A percentile compares a stretch with the other conserved stretches of the same genome.
These are phyloP conservation scores for Fusarium cyanostomum DNA, from an alignment of 2,329 filamentous ascomycete genomes.

Conservation along the genomic window DNA sequence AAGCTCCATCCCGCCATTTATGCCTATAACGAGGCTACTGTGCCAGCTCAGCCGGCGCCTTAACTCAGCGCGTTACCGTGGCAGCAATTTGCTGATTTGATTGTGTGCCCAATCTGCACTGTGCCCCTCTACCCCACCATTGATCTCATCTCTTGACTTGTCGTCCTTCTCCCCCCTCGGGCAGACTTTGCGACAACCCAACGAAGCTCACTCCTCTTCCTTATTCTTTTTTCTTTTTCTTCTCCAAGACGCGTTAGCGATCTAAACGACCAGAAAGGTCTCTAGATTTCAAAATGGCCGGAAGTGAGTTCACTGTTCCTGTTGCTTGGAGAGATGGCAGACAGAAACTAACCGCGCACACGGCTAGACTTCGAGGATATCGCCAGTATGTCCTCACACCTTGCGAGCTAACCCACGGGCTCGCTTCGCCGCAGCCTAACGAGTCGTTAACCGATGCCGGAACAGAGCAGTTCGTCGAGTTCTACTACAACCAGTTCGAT, in stretches of 20 bases:
- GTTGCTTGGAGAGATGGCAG: background rate
- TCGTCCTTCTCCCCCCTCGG: constrained; percentile 36
- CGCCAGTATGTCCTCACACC: constrained; percentile 54
- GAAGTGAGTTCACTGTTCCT: constrained; percentile 29
- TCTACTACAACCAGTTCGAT: constrained; percentile 94
- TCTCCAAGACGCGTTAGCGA: constrained; percentile 12
- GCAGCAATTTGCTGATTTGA: constrained; percentile 18
- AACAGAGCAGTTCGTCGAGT: constrained; percentile 84
- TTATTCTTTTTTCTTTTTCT: background rate
- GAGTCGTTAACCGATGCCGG: constrained; percentile 6
- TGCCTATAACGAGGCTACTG: constrained; percentile 42
- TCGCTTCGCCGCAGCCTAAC: background rate
- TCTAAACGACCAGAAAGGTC: constrained; percentile 22
- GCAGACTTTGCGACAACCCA: constrained; percentile 50
- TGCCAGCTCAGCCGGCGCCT: constrained; percentile 8
- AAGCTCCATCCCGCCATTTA: constrained; percentile 41
- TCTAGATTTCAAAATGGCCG: constrained; percentile 40
- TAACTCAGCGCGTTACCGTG: constrained; percentile 13
- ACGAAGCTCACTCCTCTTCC: constrained; percentile 19
- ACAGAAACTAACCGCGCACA: constrained; percentile 43
- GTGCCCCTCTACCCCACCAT: constrained; percentile 52
- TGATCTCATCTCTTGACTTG: constrained; percentile 38
- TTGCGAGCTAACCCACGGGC: constrained; percentile 5
- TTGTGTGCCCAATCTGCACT: constrained; percentile 47
- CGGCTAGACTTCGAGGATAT: constrained; percentile 55